Conservation (phyloP, 345 rosid species). For the Capsella bursapastoris region DNA sequence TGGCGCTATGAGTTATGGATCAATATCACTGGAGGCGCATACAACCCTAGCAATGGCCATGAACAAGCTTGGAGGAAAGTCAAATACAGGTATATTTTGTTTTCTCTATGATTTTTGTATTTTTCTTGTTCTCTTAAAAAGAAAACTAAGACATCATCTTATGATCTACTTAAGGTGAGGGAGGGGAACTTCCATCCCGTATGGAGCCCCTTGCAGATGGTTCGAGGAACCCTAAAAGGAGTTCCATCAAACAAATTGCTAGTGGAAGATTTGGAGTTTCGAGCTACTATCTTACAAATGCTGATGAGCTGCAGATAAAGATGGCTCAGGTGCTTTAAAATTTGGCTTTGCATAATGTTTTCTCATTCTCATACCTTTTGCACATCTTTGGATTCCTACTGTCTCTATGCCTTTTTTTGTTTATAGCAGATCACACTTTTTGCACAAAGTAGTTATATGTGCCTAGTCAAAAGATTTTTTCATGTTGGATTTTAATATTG, state of each 20-base stretch:
- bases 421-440: conserved; percentile 51
- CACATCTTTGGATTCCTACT: conserved; percentile 55
- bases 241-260: conserved; percentile 98
- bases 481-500: background rate
- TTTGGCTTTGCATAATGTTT: conserved; percentile 20
- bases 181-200: conserved; percentile 98
- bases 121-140: background rate
- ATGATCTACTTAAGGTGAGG: conserved; percentile 72
- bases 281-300: conserved; percentile 97
- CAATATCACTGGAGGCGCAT: conserved; percentile 97
- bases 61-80: conserved; percentile 95
- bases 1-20: conserved; percentile 99
- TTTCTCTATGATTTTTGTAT: background rate
- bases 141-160: conserved; percentile 4
- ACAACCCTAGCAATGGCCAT: conserved; percentile 86
- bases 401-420: conserved; percentile 31
- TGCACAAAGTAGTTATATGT: conserved; percentile 55
- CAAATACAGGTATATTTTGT: conserved; percentile 78
- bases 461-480: conserved; percentile 39
- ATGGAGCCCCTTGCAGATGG: conserved; percentile 95
- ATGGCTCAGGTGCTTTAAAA: conserved; percentile 91
- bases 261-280: conserved; percentile 99
- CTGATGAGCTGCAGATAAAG: conserved; percentile 96
- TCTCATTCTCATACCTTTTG: conserved; percentile 45
- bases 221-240: conserved; percentile 88